These are phyloP conservation scores for Aethionema arabicum DNA, from an alignment of 345 rosid species.

Conservation along the genomic window DNA sequence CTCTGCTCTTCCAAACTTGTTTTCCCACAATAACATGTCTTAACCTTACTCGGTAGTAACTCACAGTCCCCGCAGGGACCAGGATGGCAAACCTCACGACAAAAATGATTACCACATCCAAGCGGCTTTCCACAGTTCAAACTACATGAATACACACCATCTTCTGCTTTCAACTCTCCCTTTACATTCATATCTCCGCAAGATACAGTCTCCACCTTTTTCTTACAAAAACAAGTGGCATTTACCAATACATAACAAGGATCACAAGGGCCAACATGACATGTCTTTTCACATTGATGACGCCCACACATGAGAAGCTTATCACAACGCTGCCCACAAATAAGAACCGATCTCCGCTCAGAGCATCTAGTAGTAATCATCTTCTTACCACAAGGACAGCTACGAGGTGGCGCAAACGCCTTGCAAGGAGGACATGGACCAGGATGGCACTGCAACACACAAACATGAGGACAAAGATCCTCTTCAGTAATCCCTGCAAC, in stretches of 20 bases:
- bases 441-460: slow-evolving; percentile 97
- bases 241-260: slow-evolving; percentile 63
- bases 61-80: slow-evolving; percentile 80
- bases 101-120: slow-evolving; percentile 70
- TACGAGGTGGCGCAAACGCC: slow-evolving; percentile 80
- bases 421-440: slow-evolving; percentile 99
- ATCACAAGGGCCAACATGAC: slow-evolving; percentile 87
- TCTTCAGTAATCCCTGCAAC: slow-evolving; percentile 45
- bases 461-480: slow-evolving; percentile 78
- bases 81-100: slow-evolving; percentile 73
- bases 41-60: slow-evolving; percentile 62
- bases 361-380: slow-evolving; percentile 79
- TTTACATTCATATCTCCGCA: slow-evolving; percentile 83
- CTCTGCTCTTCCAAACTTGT: slow-evolving; percentile 66
- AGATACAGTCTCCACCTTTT: slow-evolving; percentile 60
- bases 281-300: slow-evolving; percentile 63
- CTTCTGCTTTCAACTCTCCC: slow-evolving; percentile 71
- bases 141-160: slow-evolving; percentile 74
- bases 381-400: slow-evolving; percentile 90
- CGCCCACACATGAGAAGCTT: slow-evolving; percentile 78
- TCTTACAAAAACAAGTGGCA: slow-evolving; percentile 88
- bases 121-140: slow-evolving; percentile 60
- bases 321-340: slow-evolving; percentile 74
- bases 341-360: slow-evolving; percentile 65
- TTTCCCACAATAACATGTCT: slow-evolving; percentile 83